These are phyloP conservation scores for Cercospora sp. DNA, from an alignment of 2,329 filamentous ascomycete genomes.

Conservation along the genomic window DNA sequence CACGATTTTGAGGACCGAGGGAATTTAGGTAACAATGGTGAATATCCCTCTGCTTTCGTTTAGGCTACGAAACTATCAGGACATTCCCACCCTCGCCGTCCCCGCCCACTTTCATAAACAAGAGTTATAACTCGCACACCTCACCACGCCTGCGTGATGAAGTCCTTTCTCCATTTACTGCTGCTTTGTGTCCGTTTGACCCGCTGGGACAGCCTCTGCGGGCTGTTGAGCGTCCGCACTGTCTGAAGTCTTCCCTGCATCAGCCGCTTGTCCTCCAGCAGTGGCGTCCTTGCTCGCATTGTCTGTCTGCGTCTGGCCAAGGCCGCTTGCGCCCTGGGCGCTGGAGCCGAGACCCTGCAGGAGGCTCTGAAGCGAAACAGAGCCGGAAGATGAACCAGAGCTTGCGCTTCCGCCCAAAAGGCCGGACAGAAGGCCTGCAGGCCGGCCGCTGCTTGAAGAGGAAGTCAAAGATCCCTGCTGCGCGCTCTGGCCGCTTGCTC, in stretches of 20 bases:
- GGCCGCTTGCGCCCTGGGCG: neutral
- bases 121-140: neutral
- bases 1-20: neutral
- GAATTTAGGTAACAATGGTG: neutral
- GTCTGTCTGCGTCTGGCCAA: neutral
- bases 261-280: neutral
- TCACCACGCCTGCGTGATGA: neutral
- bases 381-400: neutral
- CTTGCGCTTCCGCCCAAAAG: neutral
- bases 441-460: neutral
- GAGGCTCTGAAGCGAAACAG: neutral
- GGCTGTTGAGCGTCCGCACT: neutral
- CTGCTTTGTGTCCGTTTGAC: neutral
- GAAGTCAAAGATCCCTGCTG: neutral
- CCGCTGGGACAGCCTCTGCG: neutral
- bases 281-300: neutral
- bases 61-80: neutral
- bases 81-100: neutral
- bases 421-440: neutral
- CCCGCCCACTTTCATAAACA: neutral
- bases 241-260: neutral
- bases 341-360: neutral
- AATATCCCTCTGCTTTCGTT: neutral
- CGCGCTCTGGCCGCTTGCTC: neutral
- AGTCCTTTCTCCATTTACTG: neutral